Percentiles rank a stretch among this genome's conserved stretches.
Conservation (phyloP, 1,139 yeast species). For the Arxiozyma heterogenica region DNA sequence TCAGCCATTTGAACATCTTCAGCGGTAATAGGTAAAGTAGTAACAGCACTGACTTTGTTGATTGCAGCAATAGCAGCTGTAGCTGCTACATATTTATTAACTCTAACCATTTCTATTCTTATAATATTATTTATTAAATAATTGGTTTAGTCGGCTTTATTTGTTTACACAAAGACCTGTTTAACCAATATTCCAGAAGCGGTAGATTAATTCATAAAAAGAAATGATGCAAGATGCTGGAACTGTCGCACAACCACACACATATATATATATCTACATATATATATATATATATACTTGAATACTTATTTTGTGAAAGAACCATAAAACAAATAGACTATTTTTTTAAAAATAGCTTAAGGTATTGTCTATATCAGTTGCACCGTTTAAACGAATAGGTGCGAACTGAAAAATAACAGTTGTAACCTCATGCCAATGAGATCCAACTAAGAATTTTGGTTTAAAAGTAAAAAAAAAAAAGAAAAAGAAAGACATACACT, state of each 20-base stretch:
- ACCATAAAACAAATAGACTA: no score
- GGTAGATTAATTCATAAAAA: no score
- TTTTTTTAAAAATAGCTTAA: no score
- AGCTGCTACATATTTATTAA: not conserved
- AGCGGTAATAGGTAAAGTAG: slow-evolving; percentile 7
- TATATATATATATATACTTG: no score
- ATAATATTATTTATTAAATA: no score
- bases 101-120: slow-evolving; percentile 6
- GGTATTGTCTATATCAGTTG: not conserved
- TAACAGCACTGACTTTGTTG: slow-evolving; percentile 2
- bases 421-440: not conserved
- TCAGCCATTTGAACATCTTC: slow-evolving; percentile 6
- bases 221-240: no score
- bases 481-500: not conserved
- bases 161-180: no score
- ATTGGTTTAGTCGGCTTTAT: not conserved
- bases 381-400: not conserved
- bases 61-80: slow-evolving; percentile 2
- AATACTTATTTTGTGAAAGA: not conserved
- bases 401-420: no score
- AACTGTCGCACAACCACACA: no score
- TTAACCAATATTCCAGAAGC: no score
- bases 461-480: no score
- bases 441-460: not conserved
- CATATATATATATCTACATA: not conserved